Evolutionary conservation across 176 grass and related monocot species (phyloP).

Genomic region (Avena atlantica): DNA sequence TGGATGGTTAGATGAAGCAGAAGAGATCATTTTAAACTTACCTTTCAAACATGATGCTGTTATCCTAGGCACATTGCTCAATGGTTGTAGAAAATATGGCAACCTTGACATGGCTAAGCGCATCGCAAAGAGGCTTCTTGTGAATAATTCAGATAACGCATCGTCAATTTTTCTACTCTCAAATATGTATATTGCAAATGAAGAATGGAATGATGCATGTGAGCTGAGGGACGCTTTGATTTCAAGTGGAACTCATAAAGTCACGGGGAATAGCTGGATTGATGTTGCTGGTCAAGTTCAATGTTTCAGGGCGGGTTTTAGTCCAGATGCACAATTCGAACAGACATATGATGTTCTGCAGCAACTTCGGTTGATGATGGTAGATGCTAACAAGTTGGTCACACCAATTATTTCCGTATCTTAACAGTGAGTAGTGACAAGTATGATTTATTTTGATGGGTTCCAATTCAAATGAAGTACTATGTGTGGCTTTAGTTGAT

Average conservation of each 20-base stretch:
- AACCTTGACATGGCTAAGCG: slow-evolving; percentile 31
- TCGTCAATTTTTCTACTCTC: slow-evolving; percentile 29
- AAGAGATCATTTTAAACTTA: slow-evolving; percentile 18
- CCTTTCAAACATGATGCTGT: slow-evolving; percentile 31
- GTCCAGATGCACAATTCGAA: slow-evolving; percentile 24
- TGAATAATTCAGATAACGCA: slow-evolving; percentile 2
- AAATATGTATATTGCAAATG: slow-evolving; percentile 36
- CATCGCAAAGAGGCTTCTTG: slow-evolving; percentile 1
- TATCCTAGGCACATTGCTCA: slow-evolving; percentile 29
- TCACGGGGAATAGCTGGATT: slow-evolving; percentile 47
- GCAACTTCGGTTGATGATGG: slow-evolving; percentile 20
- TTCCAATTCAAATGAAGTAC: background rate
- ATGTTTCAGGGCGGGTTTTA: slow-evolving; percentile 22
- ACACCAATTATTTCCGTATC: background rate
- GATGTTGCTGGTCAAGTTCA: slow-evolving; percentile 31
- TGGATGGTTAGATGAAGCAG: slow-evolving; percentile 29
- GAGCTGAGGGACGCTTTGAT: slow-evolving; percentile 38
- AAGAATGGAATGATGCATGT: slow-evolving; percentile 44
- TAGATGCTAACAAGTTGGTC: background rate
- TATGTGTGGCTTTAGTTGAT: background rate
- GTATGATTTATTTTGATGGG: slow-evolving; percentile 15
- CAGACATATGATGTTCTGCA: slow-evolving; percentile 3
- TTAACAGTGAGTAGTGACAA: background rate
- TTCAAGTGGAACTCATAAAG: slow-evolving; percentile 47
- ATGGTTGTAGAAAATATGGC: slow-evolving; percentile 12